Base-by-base conservation (phyloP, 2,329 filamentous ascomycete genomes). In the Xylariales sp. region DNA sequence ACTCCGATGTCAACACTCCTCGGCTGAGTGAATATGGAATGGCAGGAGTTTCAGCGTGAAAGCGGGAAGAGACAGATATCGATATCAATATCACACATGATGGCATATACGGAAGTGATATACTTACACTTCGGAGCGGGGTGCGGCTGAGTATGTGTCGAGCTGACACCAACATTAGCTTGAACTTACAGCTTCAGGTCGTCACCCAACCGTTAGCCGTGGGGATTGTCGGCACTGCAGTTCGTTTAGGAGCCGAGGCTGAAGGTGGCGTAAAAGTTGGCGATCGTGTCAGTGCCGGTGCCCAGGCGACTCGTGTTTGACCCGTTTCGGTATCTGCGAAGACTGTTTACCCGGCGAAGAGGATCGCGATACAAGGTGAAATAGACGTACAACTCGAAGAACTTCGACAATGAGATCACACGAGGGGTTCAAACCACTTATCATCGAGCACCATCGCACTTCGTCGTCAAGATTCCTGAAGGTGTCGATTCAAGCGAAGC, bases 201-300 rank as follows among this genome's bases (percentile, higher is more conserved):
- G n/a, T n/a, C n/a, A n/a, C n/a, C n/a, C n/a, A 43, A 61, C 62
- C 18, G 63, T 69, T 6, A 71, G 71, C 28, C 71, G 74, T 51
- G n/a, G 71, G 74, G 43, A 74, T 75, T 28, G 62, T 73, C 45
- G 70, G 71, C 11, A 60, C 51, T 6, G 64, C 65, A 4, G 60
- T 65, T 18, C 61, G 63, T 5, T 53, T 73, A 18, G 71, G 70
- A 7, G 51, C 55, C 9, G 31, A 44, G 40, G 47, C 51, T 19
- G 46, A 62, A 9, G 54, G 44, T 5, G 48, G 58, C n/a, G 63
- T 75, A 51, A 60, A 66, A 34, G 45, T 75, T 18, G 74, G 76
- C 34, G 75, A 80, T 47, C 64, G 73, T 10, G 71, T 75, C 27
- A 71, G 71, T 21, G 60, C 74, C 22, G 71, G 72, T 43, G 70